A percentile compares a stretch with the other conserved stretches of the same genome.
phyloP scores from a whole-genome alignment of 495 filamentous ascomycete species.

The Opeltia flavorubescens region DNA sequence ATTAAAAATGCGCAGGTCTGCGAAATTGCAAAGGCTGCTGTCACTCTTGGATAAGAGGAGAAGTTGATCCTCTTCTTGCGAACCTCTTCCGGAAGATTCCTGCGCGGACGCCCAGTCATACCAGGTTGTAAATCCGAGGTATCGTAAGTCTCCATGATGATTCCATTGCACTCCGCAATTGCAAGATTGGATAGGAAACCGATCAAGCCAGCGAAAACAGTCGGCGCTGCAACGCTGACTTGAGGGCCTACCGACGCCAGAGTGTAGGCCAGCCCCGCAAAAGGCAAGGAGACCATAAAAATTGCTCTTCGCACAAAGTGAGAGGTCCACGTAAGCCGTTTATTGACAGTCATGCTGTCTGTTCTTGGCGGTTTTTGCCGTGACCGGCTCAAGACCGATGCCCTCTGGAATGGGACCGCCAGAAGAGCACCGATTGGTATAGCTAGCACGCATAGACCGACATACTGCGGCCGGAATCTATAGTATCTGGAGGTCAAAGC shows the following conservation, averaged over 20 bases:
- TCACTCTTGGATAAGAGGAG: conserved; percentile 53
- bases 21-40: conserved; percentile 53
- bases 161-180: conserved; percentile 58
- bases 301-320: conserved; percentile 53
- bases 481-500: conserved; percentile 52
- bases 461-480: conserved; percentile 40
- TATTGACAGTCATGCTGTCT: conserved; percentile 45
- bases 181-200: conserved; percentile 57
- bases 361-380: conserved; percentile 38
- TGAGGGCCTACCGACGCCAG: conserved; percentile 43
- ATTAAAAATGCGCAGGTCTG: conserved; percentile 52
- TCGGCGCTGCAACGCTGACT: conserved; percentile 44
- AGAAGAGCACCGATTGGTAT: conserved; percentile 51
- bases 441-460: conserved; percentile 47
- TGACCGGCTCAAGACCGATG: conserved; percentile 47
- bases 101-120: conserved; percentile 41
- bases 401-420: conserved; percentile 58
- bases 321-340: conserved; percentile 46
- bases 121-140: conserved; percentile 55
- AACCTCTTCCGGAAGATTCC: conserved; percentile 29
- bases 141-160: conserved; percentile 73
- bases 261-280: conserved; percentile 50
- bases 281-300: conserved; percentile 49
- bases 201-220: conserved; percentile 50
- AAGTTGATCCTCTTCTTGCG: conserved; percentile 47